phyloP scores from a whole-genome alignment of 768 basidiomycete genomes.

The Boletellus ananas region DNA sequence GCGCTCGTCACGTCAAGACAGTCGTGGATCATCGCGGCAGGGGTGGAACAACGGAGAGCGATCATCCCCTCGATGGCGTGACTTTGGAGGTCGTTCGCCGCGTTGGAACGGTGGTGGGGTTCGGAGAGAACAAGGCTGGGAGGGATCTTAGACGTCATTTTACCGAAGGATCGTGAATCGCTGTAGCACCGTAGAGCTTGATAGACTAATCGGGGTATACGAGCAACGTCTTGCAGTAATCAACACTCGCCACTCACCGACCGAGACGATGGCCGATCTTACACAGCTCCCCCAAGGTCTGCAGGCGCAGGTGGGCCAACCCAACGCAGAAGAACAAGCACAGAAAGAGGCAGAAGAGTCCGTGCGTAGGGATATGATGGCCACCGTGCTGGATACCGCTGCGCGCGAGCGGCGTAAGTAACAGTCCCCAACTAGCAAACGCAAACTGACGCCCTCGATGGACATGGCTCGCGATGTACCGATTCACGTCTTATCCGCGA shows the following conservation, averaged over 20 bases:
- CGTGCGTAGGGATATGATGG: slow-evolving; percentile 71
- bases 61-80: slow-evolving; percentile 3
- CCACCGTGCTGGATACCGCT: slow-evolving; percentile 69
- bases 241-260: background rate
- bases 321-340: slow-evolving; percentile 49
- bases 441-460: background rate
- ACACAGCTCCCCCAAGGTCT: slow-evolving; percentile 27
- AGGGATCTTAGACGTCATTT: background rate
- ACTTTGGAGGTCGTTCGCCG: slow-evolving; percentile 2
- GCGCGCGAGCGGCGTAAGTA: slow-evolving; percentile 76
- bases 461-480: too few species aligned
- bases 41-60: background rate
- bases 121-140: slow-evolving; percentile 8
- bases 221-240: background rate
- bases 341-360: slow-evolving; percentile 68
- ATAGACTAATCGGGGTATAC: too few species aligned
- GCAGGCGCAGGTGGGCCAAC: slow-evolving; percentile 38
- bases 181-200: background rate
- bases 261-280: slow-evolving; percentile 21
- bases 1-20: slow-evolving; percentile 4
- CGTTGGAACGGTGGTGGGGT: slow-evolving; percentile 1
- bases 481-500: background rate
- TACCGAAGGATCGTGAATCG: background rate
- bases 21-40: slow-evolving; percentile 1
- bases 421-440: background rate